Conservation (phyloP, 2,329 filamentous ascomycete species). For the Neofusicoccum kwambonambiense region DNA sequence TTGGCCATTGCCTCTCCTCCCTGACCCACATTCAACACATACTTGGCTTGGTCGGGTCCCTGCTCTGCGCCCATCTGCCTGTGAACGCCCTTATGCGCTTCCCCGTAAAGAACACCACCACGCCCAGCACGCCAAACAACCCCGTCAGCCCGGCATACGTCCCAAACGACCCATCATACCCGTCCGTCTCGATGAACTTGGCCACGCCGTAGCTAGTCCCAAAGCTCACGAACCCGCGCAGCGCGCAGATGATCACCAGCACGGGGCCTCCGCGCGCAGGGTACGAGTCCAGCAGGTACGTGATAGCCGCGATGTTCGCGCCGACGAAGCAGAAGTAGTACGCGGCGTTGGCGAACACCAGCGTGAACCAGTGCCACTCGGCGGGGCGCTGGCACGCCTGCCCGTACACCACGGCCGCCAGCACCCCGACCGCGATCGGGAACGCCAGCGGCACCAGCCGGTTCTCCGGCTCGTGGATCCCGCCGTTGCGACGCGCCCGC, state of each 20-base stretch:
- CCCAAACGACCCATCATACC: constrained; percentile 35
- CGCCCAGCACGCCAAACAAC: constrained; percentile 29
- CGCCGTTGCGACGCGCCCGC: constrained; percentile 36
- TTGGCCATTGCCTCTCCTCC: no score
- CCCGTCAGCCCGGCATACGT: constrained; percentile 32
- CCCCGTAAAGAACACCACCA: constrained; percentile 31
- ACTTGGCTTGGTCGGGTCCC: constrained; percentile 11
- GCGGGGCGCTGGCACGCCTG: constrained; percentile 34
- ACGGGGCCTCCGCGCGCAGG: constrained; percentile 43
- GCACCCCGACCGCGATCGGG: constrained; percentile 39
- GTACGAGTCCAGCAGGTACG: constrained; percentile 47
- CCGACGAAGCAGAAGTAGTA: constrained; percentile 42
- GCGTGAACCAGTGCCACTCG: constrained; percentile 36
- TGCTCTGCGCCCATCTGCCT: constrained; percentile 28
- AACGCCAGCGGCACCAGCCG: constrained; percentile 38
- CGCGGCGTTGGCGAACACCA: constrained; percentile 30
- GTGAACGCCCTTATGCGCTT: constrained; percentile 34
- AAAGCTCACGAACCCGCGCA: constrained; percentile 48
- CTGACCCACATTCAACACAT: background rate
- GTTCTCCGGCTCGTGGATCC: constrained; percentile 44
- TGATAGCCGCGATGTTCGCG: constrained; percentile 47
- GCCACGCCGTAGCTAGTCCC: constrained; percentile 42
- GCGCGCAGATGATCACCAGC: constrained; percentile 47
- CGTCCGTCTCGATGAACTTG: constrained; percentile 31
- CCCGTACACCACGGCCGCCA: constrained; percentile 42